Percentiles rank a stretch among this genome's conserved stretches.
Evolutionary conservation across 306 rosid genomes (phyloP).

Genomic region (Mucuna pruriens): DNA sequence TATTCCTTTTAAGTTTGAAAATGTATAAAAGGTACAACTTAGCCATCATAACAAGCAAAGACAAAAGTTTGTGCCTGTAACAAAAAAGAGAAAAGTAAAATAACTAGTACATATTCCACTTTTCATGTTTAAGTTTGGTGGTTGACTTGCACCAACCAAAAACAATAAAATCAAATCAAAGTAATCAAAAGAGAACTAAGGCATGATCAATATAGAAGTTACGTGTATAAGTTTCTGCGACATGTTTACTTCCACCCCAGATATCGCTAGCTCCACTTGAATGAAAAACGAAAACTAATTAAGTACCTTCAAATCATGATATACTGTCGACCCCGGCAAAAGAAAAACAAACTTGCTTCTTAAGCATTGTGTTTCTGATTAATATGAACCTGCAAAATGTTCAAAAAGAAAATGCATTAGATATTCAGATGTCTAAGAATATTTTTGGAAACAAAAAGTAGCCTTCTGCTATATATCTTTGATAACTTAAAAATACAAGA

Average conservation of each 20-base stretch:
- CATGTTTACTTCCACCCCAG: conserved; percentile 11
- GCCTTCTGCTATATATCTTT: background rate
- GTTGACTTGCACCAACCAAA: conserved; percentile 32
- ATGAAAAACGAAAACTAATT: background rate
- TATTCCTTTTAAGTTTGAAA: conserved; percentile 31
- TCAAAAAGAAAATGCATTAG: background rate
- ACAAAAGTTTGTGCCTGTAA: conserved; percentile 32
- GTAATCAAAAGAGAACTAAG: background rate
- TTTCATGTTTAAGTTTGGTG: conserved; percentile 3
- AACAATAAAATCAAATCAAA: background rate
- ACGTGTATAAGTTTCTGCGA: background rate
- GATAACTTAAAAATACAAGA: background rate
- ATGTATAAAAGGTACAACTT: conserved; percentile 20
- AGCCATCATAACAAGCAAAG: conserved; percentile 38
- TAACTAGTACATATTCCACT: background rate
- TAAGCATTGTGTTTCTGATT: conserved; percentile 1
- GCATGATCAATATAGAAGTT: background rate
- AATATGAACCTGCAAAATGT: conserved; percentile 33
- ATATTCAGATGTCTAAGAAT: background rate
- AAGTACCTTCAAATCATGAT: background rate
- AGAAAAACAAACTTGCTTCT: background rate
- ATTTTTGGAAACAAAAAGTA: background rate
- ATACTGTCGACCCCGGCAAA: background rate
- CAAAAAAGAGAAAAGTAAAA: background rate
- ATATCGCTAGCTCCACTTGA: background rate